Evolutionary conservation across 805 yeast species (phyloP), one percentile per base, ranked within the genome.

Genomic region (Danielia reshetovae): DNA sequence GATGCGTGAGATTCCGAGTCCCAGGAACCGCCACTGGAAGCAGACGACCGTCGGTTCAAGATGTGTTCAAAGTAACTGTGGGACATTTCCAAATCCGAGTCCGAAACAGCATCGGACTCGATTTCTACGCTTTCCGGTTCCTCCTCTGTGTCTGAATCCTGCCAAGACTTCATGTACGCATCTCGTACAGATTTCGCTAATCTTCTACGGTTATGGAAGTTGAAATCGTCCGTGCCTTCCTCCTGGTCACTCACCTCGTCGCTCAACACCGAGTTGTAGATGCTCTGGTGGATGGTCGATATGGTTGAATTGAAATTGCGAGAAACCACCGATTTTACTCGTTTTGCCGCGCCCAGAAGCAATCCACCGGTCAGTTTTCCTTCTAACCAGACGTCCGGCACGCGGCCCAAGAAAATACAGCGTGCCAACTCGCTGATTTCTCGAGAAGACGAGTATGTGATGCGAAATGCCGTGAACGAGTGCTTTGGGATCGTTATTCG

Each of bases 381-480:
- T n/a, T 11, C 22, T 11, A 35, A 17, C 87, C 86, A 83, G 9
- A 70, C 52, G 16, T 58, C 55, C 0, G 89, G 90, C 2, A 79
- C 52, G 0, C 69, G 63, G 0, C 90, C 90, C 4, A 84, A 44
- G 7, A 81, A 57, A 0, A 73, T 55, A 2, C 70, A 62, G 30
- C 63, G 62, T 1, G 85, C 68, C 8, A 63, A 57, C n/a, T 62
- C 59, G 16, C 76, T 60, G 5, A 84, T 51, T 35, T 75, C 72
- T 4, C 47, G 33, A 0, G 81, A 61, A 7, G 68, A 60, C n/a
- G 74, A 67, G 52, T 78, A 79, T 11, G 68, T 56, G 17, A 84
- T 58, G 27, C 84, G 62, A 39, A 70, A 76, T 0, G 83, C 81
- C 0, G 86, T 77, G 57, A 75, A 82, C 2, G 86, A 79, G 18